phyloP scores from a whole-genome alignment of 805 yeast species.

The Cyberlindnera samutprakarnensis region DNA sequence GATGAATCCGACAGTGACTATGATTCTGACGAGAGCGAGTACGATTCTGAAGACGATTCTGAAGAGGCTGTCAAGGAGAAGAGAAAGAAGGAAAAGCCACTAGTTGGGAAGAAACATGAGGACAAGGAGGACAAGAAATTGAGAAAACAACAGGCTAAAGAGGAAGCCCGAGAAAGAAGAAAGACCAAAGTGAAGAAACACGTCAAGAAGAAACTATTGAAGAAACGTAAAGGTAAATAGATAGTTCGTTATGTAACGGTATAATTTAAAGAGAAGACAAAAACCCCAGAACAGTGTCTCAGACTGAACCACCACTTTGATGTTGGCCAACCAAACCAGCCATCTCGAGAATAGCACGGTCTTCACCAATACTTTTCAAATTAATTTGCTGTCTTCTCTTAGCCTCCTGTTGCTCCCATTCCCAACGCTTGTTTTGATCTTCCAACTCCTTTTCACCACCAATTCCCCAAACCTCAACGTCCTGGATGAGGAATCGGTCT shows the following conservation, averaged over 20 bases:
- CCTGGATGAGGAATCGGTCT: conserved; percentile 61
- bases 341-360: conserved; percentile 78
- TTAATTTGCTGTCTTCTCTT: conserved; percentile 69
- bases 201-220: conserved; percentile 68
- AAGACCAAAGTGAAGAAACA: conserved; percentile 78
- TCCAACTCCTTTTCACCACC: conserved; percentile 73
- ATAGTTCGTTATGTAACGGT: too few species aligned
- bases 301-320: conserved; percentile 43
- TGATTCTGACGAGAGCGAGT: conserved; percentile 25
- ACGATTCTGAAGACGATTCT: conserved; percentile 27
- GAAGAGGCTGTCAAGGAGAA: conserved; percentile 25
- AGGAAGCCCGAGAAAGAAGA: conserved; percentile 70
- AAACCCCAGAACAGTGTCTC: neutral
- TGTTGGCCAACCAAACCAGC: conserved; percentile 54
- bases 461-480: conserved; percentile 87
- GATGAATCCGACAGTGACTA: conserved; percentile 22
- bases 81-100: conserved; percentile 30
- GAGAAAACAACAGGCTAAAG: conserved; percentile 71
- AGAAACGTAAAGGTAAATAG: conserved; percentile 34
- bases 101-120: conserved; percentile 70
- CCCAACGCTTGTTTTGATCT: conserved; percentile 74
- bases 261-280: neutral
- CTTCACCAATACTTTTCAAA: conserved; percentile 62
- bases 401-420: conserved; percentile 88
- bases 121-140: conserved; percentile 73